Conservation (phyloP, 441 rosid species). For the Codiaeum variegatum region DNA sequence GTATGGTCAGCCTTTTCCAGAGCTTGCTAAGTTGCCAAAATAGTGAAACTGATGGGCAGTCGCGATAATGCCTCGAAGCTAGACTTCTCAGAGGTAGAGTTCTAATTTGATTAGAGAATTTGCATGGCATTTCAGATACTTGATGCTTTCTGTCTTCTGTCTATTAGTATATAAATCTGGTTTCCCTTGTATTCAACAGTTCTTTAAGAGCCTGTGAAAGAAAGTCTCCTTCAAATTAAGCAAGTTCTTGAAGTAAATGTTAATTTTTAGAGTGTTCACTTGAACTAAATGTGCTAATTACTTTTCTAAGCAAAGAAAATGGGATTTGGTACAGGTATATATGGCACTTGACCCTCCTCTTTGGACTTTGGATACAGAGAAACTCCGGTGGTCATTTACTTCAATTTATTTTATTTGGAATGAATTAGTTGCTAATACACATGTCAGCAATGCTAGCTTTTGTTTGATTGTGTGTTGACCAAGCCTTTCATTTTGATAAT, state of each 20-base stretch:
- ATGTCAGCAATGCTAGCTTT: not conserved
- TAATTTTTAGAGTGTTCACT: no score
- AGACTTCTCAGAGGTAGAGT: slow-evolving; percentile 79
- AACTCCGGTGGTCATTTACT: slow-evolving; percentile 41
- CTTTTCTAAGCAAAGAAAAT: no score
- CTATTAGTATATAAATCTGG: not conserved
- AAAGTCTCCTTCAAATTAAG: slow-evolving; percentile 25
- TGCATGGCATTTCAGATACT: not conserved
- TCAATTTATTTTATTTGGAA: not conserved
- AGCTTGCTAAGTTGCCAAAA: slow-evolving; percentile 88
- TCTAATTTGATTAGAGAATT: not conserved
- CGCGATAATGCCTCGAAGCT: slow-evolving; percentile 78
- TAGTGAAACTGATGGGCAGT: slow-evolving; percentile 79
- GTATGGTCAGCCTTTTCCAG: slow-evolving; percentile 99
- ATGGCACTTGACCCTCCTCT: slow-evolving; percentile 54
- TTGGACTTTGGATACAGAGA: slow-evolving; percentile 48
- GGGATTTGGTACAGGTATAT: slow-evolving; percentile 37
- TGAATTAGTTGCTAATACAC: not conserved
- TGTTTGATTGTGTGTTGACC: not conserved
- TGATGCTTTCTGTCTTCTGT: not conserved
- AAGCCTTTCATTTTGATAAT: not conserved
- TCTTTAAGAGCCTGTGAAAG: slow-evolving; percentile 26
- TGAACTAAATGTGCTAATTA: no score
- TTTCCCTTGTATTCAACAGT: not conserved
- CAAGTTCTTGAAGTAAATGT: not conserved